Percentiles rank a stretch among this genome's conserved stretches.
phyloP scores from a whole-genome alignment of 2,329 filamentous ascomycete species.

The Acarospora socialis region DNA sequence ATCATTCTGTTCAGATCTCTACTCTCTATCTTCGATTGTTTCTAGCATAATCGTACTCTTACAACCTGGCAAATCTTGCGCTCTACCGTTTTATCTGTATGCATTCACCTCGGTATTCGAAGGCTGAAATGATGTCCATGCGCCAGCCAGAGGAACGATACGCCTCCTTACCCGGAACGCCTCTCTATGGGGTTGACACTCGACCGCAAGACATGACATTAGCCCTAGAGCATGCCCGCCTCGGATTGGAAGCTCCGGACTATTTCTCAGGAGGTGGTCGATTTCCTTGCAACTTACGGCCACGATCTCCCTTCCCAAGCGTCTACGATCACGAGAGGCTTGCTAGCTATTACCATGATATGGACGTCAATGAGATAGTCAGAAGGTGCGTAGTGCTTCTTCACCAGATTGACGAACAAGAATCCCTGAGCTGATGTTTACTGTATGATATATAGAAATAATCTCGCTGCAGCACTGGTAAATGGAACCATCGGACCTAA shows the following conservation, averaged over 20 bases:
- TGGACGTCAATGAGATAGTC: conserved; percentile 10
- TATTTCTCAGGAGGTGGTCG: conserved; percentile 8
- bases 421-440: not conserved
- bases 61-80: no score
- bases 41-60: no score
- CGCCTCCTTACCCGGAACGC: conserved; percentile 10
- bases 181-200: conserved; percentile 12
- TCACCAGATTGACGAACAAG: not conserved
- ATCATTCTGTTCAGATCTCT: no score
- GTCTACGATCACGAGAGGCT: conserved; percentile 6
- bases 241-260: conserved; percentile 11
- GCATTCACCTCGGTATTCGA: no score
- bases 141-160: conserved; percentile 12
- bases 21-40: no score
- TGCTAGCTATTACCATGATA: conserved; percentile 4
- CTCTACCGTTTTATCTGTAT: no score
- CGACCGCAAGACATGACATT: conserved; percentile 13
- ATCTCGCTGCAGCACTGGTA: conserved; percentile 14
- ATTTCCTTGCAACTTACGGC: conserved; percentile 1
- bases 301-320: conserved; percentile 1
- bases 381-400: conserved; percentile 8
- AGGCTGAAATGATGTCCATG: conserved; percentile 6
- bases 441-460: conserved; percentile 10
- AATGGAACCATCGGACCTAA: conserved; percentile 14
- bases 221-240: conserved; percentile 13